Evolutionary conservation across 305 asterid genomes (phyloP).

Genomic region (Solanum hybrid): DNA sequence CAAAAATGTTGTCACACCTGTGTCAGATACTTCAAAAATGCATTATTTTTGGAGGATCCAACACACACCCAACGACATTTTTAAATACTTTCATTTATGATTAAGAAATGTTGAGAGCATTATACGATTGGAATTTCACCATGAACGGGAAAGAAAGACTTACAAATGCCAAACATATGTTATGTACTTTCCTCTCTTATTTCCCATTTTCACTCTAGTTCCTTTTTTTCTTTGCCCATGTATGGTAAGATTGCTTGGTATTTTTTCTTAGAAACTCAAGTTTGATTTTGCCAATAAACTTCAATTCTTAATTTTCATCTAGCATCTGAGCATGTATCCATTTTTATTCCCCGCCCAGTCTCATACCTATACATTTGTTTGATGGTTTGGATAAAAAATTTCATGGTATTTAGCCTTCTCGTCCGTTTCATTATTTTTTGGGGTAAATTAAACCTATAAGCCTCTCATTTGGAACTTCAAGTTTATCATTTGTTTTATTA

Average conservation of each 20-base stretch:
- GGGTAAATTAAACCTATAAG: neutral
- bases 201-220: neutral
- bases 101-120: neutral
- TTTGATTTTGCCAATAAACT: neutral
- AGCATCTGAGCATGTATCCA: neutral
- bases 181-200: neutral
- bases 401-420: neutral
- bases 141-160: neutral
- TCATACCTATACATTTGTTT: neutral
- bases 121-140: neutral
- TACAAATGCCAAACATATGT: neutral
- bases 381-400: neutral
- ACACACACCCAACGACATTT: neutral
- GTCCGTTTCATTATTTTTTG: neutral
- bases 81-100: neutral
- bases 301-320: neutral
- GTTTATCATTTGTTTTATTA: neutral
- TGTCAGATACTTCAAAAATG: neutral
- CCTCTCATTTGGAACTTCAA: neutral
- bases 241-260: neutral
- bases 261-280: neutral
- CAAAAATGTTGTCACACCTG: neutral
- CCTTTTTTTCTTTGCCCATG: neutral
- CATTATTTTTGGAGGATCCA: neutral
- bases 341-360: neutral